Evolutionary conservation across 768 basidiomycete genomes (phyloP).

Genomic region (Pluteus cervinus): DNA sequence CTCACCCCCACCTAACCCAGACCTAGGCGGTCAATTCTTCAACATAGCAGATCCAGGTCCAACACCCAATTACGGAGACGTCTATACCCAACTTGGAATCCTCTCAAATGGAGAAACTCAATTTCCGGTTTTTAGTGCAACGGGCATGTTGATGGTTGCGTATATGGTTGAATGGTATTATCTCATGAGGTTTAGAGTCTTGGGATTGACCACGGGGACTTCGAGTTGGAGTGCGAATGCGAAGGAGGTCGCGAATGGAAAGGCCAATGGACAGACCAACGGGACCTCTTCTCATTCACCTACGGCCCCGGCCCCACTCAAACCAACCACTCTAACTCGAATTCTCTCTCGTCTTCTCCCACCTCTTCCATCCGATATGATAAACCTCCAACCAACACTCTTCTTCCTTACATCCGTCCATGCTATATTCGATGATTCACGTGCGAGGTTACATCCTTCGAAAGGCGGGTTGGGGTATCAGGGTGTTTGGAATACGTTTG

Average conservation of each 20-base stretch:
- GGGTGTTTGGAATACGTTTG: slow-evolving; percentile 51
- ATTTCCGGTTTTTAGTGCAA: slow-evolving; percentile 54
- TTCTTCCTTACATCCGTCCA: slow-evolving; percentile 50
- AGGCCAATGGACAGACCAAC: no score
- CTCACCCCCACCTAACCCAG: no score
- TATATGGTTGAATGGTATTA: slow-evolving; percentile 54
- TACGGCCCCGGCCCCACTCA: no score
- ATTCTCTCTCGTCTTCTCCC: slow-evolving; percentile 38
- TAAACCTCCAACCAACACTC: slow-evolving; percentile 55
- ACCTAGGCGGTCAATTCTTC: slow-evolving; percentile 73
- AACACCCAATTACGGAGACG: slow-evolving; percentile 56
- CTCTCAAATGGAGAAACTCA: slow-evolving; percentile 50
- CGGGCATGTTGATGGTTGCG: slow-evolving; percentile 59
- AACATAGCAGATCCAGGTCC: slow-evolving; percentile 60
- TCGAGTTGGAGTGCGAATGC: no score
- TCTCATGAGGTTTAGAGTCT: slow-evolving; percentile 38
- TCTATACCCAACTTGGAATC: slow-evolving; percentile 47
- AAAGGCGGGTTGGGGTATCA: slow-evolving; percentile 59
- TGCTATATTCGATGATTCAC: slow-evolving; percentile 58
- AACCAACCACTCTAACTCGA: no score
- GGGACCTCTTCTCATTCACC: no score
- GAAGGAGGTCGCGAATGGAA: no score
- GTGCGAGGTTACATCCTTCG: slow-evolving; percentile 45
- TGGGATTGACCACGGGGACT: no score
- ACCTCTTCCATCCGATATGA: slow-evolving; percentile 36